Evolutionary conservation across 163 green algal species (phyloP), one percentile per base, ranked within the genome.

Genomic region (Scenedesmus sp.): DNA sequence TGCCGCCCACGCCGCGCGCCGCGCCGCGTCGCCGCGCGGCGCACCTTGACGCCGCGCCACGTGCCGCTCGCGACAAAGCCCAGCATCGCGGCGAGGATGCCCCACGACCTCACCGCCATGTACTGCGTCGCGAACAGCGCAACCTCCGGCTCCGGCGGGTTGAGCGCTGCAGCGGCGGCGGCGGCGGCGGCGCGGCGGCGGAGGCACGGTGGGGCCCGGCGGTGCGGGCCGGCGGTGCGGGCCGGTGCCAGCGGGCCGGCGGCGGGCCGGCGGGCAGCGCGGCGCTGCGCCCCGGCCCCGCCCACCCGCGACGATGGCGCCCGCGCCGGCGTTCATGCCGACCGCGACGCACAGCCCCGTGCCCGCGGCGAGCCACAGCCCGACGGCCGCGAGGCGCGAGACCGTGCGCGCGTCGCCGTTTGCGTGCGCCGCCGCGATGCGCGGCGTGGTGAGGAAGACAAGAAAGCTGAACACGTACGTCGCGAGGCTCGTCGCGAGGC

Each of bases 401-500:
- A 89, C 84, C 50, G 82, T 31, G 4, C 74, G 63, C 24, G 48
- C 62, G 71, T 91, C 60, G 10, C 79, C 76, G 66, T 81, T 73
- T 1, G 76, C 84, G 22, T 87, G 70, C 33, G 87, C 87, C 13
- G 72, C 82, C 9, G 84, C 87, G 9, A 91, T 81, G 48, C 86
- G 80, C 3, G 87, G 87, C 24, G 81, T 85, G 11, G 82, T 91
- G 6, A 91, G 82, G 77, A 91, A 91, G 5, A 89, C 70, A 70
- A 91, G 65, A 58, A 91, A 91, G 20, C 70, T 83, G 62, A 89
- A 91, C 4, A 88, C 53, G 63, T 87, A 91, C 10, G 75, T 88
- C 26, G 44, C 69, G 20, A 88, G 83, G 22, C 69, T 83, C 2
- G 85, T 75, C 0, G 75, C 73, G 10, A 91, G 50, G 10, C 51